Conservation (phyloP, 2,329 filamentous ascomycete species). For the Penicillium oxalicum region DNA sequence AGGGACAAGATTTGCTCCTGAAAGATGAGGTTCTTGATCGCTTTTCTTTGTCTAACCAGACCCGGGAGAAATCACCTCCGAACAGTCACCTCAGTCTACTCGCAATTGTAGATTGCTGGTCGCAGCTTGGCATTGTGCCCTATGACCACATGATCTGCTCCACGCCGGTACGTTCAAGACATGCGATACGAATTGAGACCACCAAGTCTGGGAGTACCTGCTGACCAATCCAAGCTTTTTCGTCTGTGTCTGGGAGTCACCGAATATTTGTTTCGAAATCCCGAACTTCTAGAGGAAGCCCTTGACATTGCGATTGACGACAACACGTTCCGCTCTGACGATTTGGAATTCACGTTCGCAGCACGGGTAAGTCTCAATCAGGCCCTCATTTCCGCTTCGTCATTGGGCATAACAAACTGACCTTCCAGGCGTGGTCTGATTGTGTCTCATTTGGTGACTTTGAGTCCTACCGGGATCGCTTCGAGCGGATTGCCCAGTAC, state of each 20-base stretch:
- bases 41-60: slow-evolving; percentile 72
- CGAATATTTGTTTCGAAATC: slow-evolving; percentile 87
- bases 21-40: slow-evolving; percentile 76
- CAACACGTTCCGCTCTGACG: slow-evolving; percentile 86
- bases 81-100: slow-evolving; percentile 93
- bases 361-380: slow-evolving; percentile 53
- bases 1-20: slow-evolving; percentile 62
- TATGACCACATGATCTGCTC: slow-evolving; percentile 99
- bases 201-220: not conserved
- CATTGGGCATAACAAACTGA: not conserved
- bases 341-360: slow-evolving; percentile 96
- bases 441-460: slow-evolving; percentile 89
- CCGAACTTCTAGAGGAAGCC: slow-evolving; percentile 72
- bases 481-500: slow-evolving; percentile 82
- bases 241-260: slow-evolving; percentile 95
- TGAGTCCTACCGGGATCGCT: slow-evolving; percentile 85
- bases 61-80: slow-evolving; percentile 59
- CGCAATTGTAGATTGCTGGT: slow-evolving; percentile 99
- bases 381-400: not conserved
- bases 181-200: not conserved
- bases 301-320: slow-evolving; percentile 83
- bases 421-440: slow-evolving; percentile 74
- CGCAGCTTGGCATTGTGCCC: slow-evolving; percentile 82
- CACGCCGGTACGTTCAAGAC: slow-evolving; percentile 59
- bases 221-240: slow-evolving; percentile 57